A percentile compares a stretch with the other conserved stretches of the same genome.
phyloP scores from a whole-genome alignment of 2,329 filamentous ascomycete species.

The Albophoma yamanashiensis region DNA sequence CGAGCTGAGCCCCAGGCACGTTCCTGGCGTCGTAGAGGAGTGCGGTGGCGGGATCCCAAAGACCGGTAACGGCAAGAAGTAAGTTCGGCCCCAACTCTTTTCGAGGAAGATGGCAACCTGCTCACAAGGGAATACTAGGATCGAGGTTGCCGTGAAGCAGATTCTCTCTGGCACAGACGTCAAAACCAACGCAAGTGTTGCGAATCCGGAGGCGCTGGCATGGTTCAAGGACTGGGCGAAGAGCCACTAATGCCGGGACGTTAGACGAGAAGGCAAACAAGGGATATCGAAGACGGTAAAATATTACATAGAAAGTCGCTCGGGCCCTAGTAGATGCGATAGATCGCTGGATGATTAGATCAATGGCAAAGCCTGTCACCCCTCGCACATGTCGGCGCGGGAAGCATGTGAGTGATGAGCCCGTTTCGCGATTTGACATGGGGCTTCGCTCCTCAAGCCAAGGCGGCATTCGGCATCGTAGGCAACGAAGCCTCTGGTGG shows the following conservation, averaged over 20 bases:
- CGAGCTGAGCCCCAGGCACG: slow-evolving; percentile 81
- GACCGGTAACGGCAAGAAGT: slow-evolving; percentile 95
- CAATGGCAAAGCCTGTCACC: not conserved
- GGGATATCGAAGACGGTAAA: not conserved
- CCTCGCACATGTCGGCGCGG: not conserved
- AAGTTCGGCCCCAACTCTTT: slow-evolving; percentile 21
- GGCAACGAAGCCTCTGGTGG: not conserved
- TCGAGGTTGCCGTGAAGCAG: slow-evolving; percentile 94
- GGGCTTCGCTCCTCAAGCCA: not conserved
- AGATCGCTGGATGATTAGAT: not conserved
- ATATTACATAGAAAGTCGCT: not conserved
- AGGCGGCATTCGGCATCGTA: not conserved
- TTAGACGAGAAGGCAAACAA: not conserved
- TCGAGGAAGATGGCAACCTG: not conserved
- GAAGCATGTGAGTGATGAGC: not conserved
- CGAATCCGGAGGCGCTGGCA: slow-evolving; percentile 76
- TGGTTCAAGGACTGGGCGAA: slow-evolving; percentile 78
- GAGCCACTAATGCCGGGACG: slow-evolving; percentile 25
- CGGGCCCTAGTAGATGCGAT: not conserved
- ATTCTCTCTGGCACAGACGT: slow-evolving; percentile 81
- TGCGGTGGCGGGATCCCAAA: slow-evolving; percentile 75
- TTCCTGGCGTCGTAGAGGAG: slow-evolving; percentile 72
- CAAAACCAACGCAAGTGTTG: slow-evolving; percentile 86
- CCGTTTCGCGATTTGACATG: not conserved
- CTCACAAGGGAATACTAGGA: slow-evolving; percentile 34